phyloP scores from a whole-genome alignment of 1,284 basidiomycete genomes.

The Hymenochaete sp. region DNA sequence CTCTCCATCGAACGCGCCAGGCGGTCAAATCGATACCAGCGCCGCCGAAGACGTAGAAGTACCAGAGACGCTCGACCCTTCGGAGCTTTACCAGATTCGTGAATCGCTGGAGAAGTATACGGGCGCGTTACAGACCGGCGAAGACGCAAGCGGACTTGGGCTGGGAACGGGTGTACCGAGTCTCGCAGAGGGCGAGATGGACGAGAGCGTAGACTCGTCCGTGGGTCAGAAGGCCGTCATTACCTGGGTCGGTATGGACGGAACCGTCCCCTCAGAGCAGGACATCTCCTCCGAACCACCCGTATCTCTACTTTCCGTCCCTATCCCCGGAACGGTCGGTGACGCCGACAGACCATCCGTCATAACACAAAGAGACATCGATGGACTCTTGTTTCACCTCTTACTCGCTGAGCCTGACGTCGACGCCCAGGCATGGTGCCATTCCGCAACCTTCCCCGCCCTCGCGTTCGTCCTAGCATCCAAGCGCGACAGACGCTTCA shows the following conservation, averaged over 20 bases:
- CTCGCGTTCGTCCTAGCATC: conserved; percentile 91
- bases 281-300: too few relatives aligned
- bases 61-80: conserved; percentile 82
- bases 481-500: conserved; percentile 83
- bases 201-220: conserved; percentile 70
- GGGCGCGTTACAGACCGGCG: conserved; percentile 42
- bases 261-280: conserved; percentile 32
- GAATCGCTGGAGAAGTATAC: conserved; percentile 85
- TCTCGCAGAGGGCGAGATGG: conserved; percentile 73
- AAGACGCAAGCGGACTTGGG: conserved; percentile 49
- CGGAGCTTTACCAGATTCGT: conserved; percentile 69
- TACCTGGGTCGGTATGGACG: conserved; percentile 59
- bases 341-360: conserved; percentile 33
- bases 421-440: conserved; percentile 74
- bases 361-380: conserved; percentile 72
- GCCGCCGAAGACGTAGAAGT: conserved; percentile 58
- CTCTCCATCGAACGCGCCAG: conserved; percentile 22
- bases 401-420: conserved; percentile 21
- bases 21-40: neutral
- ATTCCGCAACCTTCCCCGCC: conserved; percentile 76
- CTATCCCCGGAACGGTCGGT: conserved; percentile 40
- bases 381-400: conserved; percentile 62
- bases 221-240: conserved; percentile 53
- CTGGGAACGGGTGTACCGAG: conserved; percentile 63
- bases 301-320: conserved; percentile 53